These are phyloP conservation scores for Mucuna pruriens DNA, from an alignment of 306 rosid species.

Conservation along the genomic window DNA sequence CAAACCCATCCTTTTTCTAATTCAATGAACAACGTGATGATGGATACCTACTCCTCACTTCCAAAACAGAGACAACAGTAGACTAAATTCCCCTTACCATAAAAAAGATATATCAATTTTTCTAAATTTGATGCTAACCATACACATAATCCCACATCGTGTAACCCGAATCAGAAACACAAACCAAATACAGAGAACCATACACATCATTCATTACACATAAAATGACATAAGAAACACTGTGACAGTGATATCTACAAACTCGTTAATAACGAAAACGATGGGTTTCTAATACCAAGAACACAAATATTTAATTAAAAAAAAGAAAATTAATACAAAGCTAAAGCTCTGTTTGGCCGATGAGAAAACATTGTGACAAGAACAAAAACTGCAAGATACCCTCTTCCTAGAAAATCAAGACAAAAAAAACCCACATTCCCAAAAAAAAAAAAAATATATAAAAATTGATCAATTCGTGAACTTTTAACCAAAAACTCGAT, in stretches of 20 bases:
- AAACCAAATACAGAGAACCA: slow-evolving; percentile 22
- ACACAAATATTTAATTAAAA: not conserved
- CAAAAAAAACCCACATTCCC: slow-evolving; percentile 29
- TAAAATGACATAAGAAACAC: not conserved
- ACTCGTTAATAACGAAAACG: slow-evolving; percentile 26
- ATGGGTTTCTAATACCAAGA: slow-evolving; percentile 23
- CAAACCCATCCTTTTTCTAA: not conserved
- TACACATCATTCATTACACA: slow-evolving; percentile 7
- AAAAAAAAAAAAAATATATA: slow-evolving; percentile 5
- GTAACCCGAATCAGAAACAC: slow-evolving; percentile 10
- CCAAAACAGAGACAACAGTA: slow-evolving; percentile 18
- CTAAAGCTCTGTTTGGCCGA: slow-evolving; percentile 38
- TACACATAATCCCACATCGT: not conserved
- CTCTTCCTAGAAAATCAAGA: slow-evolving; percentile 14
- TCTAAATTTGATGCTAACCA: slow-evolving; percentile 20
- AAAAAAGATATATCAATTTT: not conserved
- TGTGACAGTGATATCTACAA: slow-evolving; percentile 11
- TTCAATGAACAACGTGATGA: slow-evolving; percentile 27
- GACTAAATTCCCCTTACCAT: slow-evolving; percentile 26
- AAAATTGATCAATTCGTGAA: not conserved
- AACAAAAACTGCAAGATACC: slow-evolving; percentile 1
- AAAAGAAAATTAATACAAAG: slow-evolving; percentile 8
- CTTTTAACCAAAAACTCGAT: slow-evolving; percentile 1
- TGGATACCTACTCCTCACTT: not conserved
- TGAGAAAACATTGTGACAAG: slow-evolving; percentile 21